A percentile compares a stretch with the other conserved stretches of the same genome.
phyloP scores from a whole-genome alignment of 1,284 basidiomycete genomes.

The Naganishia cerealis region DNA sequence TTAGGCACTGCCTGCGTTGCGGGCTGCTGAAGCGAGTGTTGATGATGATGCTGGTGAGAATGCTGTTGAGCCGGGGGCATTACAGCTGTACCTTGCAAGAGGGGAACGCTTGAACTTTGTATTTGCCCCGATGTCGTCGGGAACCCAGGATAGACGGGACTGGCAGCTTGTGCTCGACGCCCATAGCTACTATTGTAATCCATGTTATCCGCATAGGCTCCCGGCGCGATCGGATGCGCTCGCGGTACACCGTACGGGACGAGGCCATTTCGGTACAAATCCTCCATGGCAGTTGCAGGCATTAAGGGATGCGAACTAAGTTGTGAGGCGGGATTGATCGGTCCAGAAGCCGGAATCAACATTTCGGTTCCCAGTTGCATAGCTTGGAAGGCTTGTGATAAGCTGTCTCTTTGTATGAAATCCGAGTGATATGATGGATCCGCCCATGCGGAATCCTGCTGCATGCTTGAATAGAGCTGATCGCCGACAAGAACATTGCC shows the following conservation, averaged over 20 bases:
- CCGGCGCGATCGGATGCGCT: conserved; percentile 29
- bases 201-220: conserved; percentile 35
- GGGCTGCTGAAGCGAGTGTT: not conserved
- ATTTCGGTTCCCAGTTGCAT: conserved; percentile 41
- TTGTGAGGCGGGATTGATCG: not conserved
- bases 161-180: conserved; percentile 4
- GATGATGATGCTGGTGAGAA: conserved; percentile 8
- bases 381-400: conserved; percentile 50
- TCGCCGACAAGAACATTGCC: not conserved
- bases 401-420: conserved; percentile 36
- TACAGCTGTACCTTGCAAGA: not conserved
- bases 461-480: conserved; percentile 4
- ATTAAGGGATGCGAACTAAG: not conserved
- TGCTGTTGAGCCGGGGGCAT: conserved; percentile 21
- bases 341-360: conserved; percentile 6
- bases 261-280: not conserved
- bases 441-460: not conserved
- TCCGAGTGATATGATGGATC: conserved; percentile 4
- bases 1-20: conserved; percentile 38
- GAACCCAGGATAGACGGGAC: not conserved
- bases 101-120: not conserved
- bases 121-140: not conserved
- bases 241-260: not conserved
- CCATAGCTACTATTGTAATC: not conserved
- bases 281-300: not conserved